Evolutionary conservation across 441 rosid genomes (phyloP).

Genomic region (Adansonia rubrostipa): DNA sequence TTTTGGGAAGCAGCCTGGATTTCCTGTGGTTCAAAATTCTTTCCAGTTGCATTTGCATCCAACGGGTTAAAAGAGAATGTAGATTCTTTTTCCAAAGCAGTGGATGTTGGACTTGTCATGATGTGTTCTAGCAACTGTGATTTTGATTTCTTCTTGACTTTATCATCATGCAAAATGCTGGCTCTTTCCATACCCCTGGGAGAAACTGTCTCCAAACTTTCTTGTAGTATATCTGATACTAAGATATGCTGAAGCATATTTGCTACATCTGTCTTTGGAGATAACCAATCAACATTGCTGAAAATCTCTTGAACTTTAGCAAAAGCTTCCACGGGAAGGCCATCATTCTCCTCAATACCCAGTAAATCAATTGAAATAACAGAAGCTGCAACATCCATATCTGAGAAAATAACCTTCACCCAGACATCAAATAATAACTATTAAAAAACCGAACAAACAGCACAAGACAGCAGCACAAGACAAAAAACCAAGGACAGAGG

Average conservation of each 20-base stretch:
- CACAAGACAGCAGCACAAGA: constrained; percentile 9
- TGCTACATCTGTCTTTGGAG: constrained; percentile 64
- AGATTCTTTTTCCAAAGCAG: constrained; percentile 39
- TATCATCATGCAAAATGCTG: constrained; percentile 45
- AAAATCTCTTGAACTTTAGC: constrained; percentile 76
- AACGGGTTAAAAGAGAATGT: constrained; percentile 34
- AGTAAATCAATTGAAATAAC: constrained; percentile 57
- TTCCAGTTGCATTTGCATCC: constrained; percentile 43
- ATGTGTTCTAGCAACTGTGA: constrained; percentile 40
- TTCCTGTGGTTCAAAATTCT: constrained; percentile 50
- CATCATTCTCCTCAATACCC: constrained; percentile 69
- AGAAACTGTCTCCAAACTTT: constrained; percentile 51
- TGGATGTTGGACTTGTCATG: constrained; percentile 33
- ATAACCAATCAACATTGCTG: constrained; percentile 65
- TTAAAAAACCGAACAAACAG: constrained; percentile 25
- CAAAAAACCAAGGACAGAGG: constrained; percentile 13
- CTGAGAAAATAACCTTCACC: constrained; percentile 81
- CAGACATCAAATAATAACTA: constrained; percentile 39
- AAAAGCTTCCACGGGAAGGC: constrained; percentile 81
- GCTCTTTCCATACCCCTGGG: constrained; percentile 45
- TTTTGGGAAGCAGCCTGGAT: constrained; percentile 49
- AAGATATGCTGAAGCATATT: constrained; percentile 62
- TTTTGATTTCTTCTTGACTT: constrained; percentile 46
- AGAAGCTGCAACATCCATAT: constrained; percentile 67
- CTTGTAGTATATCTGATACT: constrained; percentile 51